phyloP scores from a whole-genome alignment of 2,329 filamentous ascomycete species.

The Nemania sp. region DNA sequence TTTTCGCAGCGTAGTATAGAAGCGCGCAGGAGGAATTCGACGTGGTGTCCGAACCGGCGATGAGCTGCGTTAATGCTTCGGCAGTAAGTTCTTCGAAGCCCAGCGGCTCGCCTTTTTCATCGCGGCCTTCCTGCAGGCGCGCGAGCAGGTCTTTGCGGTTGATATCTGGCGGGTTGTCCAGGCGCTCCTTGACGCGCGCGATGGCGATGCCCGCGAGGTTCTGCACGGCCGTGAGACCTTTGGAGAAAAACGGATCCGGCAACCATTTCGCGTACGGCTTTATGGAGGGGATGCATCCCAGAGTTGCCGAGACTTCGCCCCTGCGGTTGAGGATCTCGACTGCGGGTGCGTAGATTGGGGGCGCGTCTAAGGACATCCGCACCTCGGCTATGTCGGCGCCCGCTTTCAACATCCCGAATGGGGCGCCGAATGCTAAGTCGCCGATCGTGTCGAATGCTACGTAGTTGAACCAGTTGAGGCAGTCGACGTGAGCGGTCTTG shows the following conservation, averaged over 20 bases:
- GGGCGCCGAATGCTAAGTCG: slow-evolving; percentile 70
- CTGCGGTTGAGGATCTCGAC: slow-evolving; percentile 87
- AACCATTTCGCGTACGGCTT: slow-evolving; percentile 81
- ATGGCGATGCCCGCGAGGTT: slow-evolving; percentile 87
- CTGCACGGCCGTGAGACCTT: slow-evolving; percentile 74
- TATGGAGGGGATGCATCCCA: slow-evolving; percentile 73
- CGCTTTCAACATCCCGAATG: slow-evolving; percentile 80
- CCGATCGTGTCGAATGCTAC: slow-evolving; percentile 59
- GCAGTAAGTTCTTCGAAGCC: slow-evolving; percentile 81
- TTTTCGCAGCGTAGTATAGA: slow-evolving; percentile 73
- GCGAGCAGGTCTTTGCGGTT: slow-evolving; percentile 79
- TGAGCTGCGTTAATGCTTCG: slow-evolving; percentile 87
- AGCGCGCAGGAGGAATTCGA: slow-evolving; percentile 82
- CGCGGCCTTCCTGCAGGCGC: slow-evolving; percentile 81
- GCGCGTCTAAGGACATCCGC: slow-evolving; percentile 59
- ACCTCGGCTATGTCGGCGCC: slow-evolving; percentile 79
- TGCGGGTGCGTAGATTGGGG: slow-evolving; percentile 72
- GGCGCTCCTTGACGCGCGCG: slow-evolving; percentile 73
- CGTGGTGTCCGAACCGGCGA: slow-evolving; percentile 76
- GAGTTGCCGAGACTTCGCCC: slow-evolving; percentile 80
- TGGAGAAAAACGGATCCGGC: slow-evolving; percentile 78
- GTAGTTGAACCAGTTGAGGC: slow-evolving; percentile 80
- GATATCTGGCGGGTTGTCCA: slow-evolving; percentile 68
- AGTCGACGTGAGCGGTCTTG: slow-evolving; percentile 68
- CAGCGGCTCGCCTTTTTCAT: slow-evolving; percentile 75